phyloP scores from a whole-genome alignment of 2,329 filamentous ascomycete species.

The Exophiala sideris region DNA sequence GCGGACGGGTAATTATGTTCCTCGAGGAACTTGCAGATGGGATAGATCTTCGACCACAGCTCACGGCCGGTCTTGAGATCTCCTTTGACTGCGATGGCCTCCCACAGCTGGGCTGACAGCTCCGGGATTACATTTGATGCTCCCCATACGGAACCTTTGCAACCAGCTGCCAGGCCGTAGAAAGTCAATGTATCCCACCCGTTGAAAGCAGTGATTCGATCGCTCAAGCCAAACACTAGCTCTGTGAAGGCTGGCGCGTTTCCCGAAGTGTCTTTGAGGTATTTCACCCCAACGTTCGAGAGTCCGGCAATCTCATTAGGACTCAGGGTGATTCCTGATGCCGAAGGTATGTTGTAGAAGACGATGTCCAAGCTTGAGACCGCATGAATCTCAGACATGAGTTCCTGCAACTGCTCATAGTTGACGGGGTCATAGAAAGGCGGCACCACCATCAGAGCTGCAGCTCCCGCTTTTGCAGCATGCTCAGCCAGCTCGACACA shows the following conservation, averaged over 20 bases:
- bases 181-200: slow-evolving; percentile 55
- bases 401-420: slow-evolving; percentile 39
- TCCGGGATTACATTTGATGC: slow-evolving; percentile 52
- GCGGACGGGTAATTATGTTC: slow-evolving; percentile 47
- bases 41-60: slow-evolving; percentile 50
- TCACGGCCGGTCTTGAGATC: slow-evolving; percentile 45
- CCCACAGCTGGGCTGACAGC: slow-evolving; percentile 47
- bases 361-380: slow-evolving; percentile 45
- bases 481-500: slow-evolving; percentile 42
- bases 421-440: slow-evolving; percentile 49
- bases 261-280: slow-evolving; percentile 53
- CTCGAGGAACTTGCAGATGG: slow-evolving; percentile 51
- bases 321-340: slow-evolving; percentile 42
- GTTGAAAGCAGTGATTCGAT: slow-evolving; percentile 49
- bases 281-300: slow-evolving; percentile 46
- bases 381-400: slow-evolving; percentile 42
- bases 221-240: slow-evolving; percentile 43
- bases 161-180: slow-evolving; percentile 50
- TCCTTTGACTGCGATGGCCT: slow-evolving; percentile 43
- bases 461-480: slow-evolving; percentile 39
- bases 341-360: slow-evolving; percentile 53
- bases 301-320: slow-evolving; percentile 45
- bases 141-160: slow-evolving; percentile 51
- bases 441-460: slow-evolving; percentile 49
- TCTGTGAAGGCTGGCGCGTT: slow-evolving; percentile 51